Percentiles rank a stretch among this genome's conserved stretches.
Conservation (phyloP, 1,284 basidiomycete genomes). For the Cystobasidium slooffiae region DNA sequence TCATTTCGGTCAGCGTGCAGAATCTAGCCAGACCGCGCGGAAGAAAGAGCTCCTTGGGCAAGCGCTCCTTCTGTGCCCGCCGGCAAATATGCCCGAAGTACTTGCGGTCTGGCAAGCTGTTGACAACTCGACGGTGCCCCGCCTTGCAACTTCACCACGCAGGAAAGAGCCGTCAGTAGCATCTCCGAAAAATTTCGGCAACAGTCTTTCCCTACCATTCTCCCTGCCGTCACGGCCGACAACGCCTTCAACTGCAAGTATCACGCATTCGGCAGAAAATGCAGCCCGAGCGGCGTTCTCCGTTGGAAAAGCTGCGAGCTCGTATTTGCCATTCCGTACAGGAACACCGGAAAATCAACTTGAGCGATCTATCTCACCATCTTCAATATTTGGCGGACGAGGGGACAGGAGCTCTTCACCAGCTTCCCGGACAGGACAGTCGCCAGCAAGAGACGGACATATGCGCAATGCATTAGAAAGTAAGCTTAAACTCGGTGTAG, state of each 20-base stretch:
- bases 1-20: constrained; percentile 78
- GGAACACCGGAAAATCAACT: constrained; percentile 2
- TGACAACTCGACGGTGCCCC: constrained; percentile 51
- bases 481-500: constrained; percentile 76
- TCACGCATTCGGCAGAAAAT: constrained; percentile 33
- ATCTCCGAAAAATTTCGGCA: neutral
- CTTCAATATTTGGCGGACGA: neutral
- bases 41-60: constrained; percentile 76
- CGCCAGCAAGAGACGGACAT: constrained; percentile 56
- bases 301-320: constrained; percentile 41
- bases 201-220: constrained; percentile 23
- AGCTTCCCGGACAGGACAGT: neutral
- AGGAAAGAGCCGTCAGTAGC: neutral
- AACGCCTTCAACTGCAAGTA: constrained; percentile 17
- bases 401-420: neutral
- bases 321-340: constrained; percentile 38
- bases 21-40: constrained; percentile 64
- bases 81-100: constrained; percentile 74
- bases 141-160: neutral
- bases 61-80: constrained; percentile 83
- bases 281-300: constrained; percentile 37
- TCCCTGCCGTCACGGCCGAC: constrained; percentile 26
- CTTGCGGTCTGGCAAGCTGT: constrained; percentile 70
- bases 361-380: neutral
- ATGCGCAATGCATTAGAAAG: constrained; percentile 72